Evolutionary conservation across 257 asterid species (phyloP).

Genomic region (Scutellaria baicalensis): DNA sequence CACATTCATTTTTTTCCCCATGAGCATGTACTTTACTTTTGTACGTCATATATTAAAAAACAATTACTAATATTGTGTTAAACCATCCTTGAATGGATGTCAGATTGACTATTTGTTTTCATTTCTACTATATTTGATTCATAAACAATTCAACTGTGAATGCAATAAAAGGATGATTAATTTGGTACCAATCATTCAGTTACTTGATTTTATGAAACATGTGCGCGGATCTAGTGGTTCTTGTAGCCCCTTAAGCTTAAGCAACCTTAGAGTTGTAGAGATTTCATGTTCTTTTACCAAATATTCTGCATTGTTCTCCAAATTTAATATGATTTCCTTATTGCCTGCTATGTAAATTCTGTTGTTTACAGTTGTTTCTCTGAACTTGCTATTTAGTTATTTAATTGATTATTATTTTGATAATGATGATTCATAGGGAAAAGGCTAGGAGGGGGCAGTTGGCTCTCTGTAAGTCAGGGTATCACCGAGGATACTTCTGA

Average conservation of each 20-base stretch:
- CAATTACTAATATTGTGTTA: neutral
- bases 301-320: neutral
- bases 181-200: neutral
- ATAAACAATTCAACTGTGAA: neutral
- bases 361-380: neutral
- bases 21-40: neutral
- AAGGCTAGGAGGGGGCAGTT: constrained; percentile 68
- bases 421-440: constrained; percentile 43
- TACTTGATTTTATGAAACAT: constrained; percentile 2
- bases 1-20: neutral
- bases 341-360: neutral
- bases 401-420: constrained; percentile 13
- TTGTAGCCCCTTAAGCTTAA: neutral
- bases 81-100: neutral
- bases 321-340: neutral
- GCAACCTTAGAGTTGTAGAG: neutral
- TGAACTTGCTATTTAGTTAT: constrained; percentile 9
- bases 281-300: neutral
- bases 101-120: no score
- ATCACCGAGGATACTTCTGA: constrained; percentile 93
- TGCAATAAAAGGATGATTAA: neutral
- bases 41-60: neutral
- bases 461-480: constrained; percentile 97
- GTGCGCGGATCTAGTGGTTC: neutral
- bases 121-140: neutral